Evolutionary conservation across 371 early-diverging fungal species (phyloP).

Genomic region (Mucor piriformis): DNA sequence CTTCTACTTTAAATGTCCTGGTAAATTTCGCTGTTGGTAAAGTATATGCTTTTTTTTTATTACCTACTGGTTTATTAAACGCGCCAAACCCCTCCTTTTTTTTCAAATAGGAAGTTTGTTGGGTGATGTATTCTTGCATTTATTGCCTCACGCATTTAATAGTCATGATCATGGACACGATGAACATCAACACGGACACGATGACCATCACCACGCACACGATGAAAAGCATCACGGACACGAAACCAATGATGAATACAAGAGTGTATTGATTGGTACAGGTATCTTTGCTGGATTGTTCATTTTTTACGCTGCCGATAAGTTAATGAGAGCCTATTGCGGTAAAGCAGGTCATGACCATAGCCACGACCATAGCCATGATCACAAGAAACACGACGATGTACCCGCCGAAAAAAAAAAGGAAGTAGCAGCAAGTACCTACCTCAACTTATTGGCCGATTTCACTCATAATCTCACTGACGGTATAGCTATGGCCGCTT

Average conservation of each 20-base stretch:
- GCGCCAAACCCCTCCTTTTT: neutral
- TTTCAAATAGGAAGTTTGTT: slow-evolving; percentile 63
- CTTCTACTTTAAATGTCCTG: slow-evolving; percentile 69
- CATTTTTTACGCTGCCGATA: slow-evolving; percentile 78
- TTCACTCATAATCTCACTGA: slow-evolving; percentile 91
- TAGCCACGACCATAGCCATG: slow-evolving; percentile 48
- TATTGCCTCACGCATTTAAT: slow-evolving; percentile 78
- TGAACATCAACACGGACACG: slow-evolving; percentile 38
- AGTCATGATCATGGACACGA: slow-evolving; percentile 14
- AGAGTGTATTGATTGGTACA: slow-evolving; percentile 71
- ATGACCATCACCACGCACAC: slow-evolving; percentile 22
- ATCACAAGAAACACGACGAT: slow-evolving; percentile 1
- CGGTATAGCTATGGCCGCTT: slow-evolving; percentile 88
- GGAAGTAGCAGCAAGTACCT: slow-evolving; percentile 64
- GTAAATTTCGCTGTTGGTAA: slow-evolving; percentile 84
- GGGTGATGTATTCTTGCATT: slow-evolving; percentile 88
- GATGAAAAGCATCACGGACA: neutral
- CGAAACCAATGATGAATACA: slow-evolving; percentile 50
- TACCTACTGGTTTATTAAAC: too few species aligned
- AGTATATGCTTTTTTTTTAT: neutral
- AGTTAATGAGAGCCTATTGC: slow-evolving; percentile 75
- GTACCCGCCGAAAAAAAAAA: slow-evolving; percentile 5
- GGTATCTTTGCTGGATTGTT: slow-evolving; percentile 77
- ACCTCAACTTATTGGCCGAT: slow-evolving; percentile 85
- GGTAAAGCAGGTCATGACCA: slow-evolving; percentile 63